Evolutionary conservation across 306 rosid species (phyloP).

Genomic region (Lathyrus aphaca): DNA sequence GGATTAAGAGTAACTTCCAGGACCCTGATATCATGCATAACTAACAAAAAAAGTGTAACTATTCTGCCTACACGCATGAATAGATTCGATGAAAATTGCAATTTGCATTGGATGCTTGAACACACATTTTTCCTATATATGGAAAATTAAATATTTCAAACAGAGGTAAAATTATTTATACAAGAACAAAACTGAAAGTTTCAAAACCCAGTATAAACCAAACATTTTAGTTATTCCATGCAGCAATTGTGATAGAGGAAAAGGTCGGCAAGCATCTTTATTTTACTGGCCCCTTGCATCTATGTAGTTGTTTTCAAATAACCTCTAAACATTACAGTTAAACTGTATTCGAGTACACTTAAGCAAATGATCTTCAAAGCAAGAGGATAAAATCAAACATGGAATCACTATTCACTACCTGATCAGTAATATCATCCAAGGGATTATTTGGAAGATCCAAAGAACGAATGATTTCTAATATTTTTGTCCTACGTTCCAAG

Average conservation of each 20-base stretch:
- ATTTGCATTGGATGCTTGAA: conserved; percentile 10
- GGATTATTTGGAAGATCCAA: conserved; percentile 97
- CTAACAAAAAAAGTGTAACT: background rate
- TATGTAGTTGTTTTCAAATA: conserved; percentile 8
- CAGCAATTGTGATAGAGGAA: conserved; percentile 13
- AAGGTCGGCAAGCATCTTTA: conserved; percentile 20
- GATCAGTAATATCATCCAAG: conserved; percentile 93
- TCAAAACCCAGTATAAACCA: background rate
- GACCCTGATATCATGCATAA: conserved; percentile 4
- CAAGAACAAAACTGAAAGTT: conserved; percentile 11
- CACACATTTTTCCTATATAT: conserved; percentile 1
- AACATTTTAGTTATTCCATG: conserved; percentile 15
- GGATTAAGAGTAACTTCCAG: background rate
- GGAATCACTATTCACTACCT: conserved; percentile 65
- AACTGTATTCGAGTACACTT: background rate
- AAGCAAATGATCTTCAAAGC: conserved; percentile 21
- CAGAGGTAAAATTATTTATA: conserved; percentile 12
- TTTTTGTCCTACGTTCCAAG: conserved; percentile 72
- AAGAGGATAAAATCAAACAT: conserved; percentile 23
- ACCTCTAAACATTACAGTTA: background rate
- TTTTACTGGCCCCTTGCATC: conserved; percentile 7
- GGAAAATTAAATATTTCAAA: conserved; percentile 20
- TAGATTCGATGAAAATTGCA: conserved; percentile 6
- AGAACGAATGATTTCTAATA: conserved; percentile 75
- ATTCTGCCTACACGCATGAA: background rate